Conservation (phyloP, 2,329 filamentous ascomycete species). For the Diaporthe australafricana region DNA sequence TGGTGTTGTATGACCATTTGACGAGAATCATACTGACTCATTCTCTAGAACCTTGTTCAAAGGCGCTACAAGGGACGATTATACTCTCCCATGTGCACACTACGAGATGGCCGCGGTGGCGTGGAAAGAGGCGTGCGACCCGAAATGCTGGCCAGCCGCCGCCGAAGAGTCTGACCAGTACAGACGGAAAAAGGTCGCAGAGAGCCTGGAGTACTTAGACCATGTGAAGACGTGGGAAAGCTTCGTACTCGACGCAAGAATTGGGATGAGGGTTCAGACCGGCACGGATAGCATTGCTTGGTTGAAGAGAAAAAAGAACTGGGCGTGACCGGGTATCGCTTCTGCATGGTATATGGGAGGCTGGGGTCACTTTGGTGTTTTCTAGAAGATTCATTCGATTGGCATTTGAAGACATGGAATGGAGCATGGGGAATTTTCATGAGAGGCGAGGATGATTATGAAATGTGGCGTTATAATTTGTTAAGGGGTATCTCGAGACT, state of each 20-base stretch:
- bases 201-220: conserved; percentile 74
- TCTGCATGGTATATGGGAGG: neutral
- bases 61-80: conserved; percentile 74
- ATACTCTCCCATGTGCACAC: conserved; percentile 77
- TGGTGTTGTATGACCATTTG: neutral
- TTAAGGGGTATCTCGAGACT: conserved; percentile 20
- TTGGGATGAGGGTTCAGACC: conserved; percentile 79
- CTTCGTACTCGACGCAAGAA: conserved; percentile 79
- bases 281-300: conserved; percentile 74
- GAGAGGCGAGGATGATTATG: neutral
- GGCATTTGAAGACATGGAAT: neutral
- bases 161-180: conserved; percentile 47
- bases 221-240: conserved; percentile 77
- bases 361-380: neutral
- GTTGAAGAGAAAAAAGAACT: conserved; percentile 59
- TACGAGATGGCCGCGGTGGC: conserved; percentile 88
- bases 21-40: conserved; percentile 34
- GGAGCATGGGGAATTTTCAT: conserved; percentile 4
- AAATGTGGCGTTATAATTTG: neutral
- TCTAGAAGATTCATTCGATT: neutral
- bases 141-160: conserved; percentile 45
- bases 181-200: conserved; percentile 62
- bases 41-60: conserved; percentile 62
- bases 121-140: conserved; percentile 75
- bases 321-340: conserved; percentile 30